phyloP scores from a whole-genome alignment of 2,329 filamentous ascomycete genomes.

The Fusarium beomiforme region DNA sequence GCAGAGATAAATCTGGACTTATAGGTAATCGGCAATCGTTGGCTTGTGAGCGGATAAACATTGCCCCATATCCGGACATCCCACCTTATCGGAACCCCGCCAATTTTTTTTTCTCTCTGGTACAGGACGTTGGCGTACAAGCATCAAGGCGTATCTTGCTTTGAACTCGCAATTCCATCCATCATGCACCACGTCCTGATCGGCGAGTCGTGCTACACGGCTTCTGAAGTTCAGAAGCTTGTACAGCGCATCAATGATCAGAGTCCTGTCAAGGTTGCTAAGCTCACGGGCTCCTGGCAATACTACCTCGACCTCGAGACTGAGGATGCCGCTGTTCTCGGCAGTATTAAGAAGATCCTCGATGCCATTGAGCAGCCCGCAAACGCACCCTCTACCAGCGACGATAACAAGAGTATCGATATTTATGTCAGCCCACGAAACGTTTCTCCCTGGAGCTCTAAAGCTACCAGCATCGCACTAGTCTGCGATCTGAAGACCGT shows the following conservation, averaged over 20 bases:
- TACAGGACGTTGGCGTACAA: slow-evolving; percentile 28
- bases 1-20: background rate
- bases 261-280: slow-evolving; percentile 56
- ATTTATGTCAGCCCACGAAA: slow-evolving; percentile 84
- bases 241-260: slow-evolving; percentile 56
- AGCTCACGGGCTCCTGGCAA: slow-evolving; percentile 64
- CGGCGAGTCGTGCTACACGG: slow-evolving; percentile 61
- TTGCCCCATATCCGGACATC: slow-evolving; percentile 28
- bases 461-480: slow-evolving; percentile 92
- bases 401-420: slow-evolving; percentile 60
- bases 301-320: slow-evolving; percentile 73
- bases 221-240: slow-evolving; percentile 56
- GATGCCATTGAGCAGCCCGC: slow-evolving; percentile 50
- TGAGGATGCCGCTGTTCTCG: slow-evolving; percentile 48
- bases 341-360: slow-evolving; percentile 59
- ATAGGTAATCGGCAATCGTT: background rate
- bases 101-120: slow-evolving; percentile 35
- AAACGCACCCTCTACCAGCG: slow-evolving; percentile 41
- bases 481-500: slow-evolving; percentile 84
- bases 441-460: slow-evolving; percentile 97
- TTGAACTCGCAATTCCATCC: slow-evolving; percentile 38
- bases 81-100: slow-evolving; percentile 37
- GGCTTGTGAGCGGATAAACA: slow-evolving; percentile 24
- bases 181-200: slow-evolving; percentile 52
- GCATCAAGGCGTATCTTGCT: slow-evolving; percentile 42